Evolutionary conservation across 768 basidiomycete species (phyloP).

Genomic region (Tricholoma matsutake): DNA sequence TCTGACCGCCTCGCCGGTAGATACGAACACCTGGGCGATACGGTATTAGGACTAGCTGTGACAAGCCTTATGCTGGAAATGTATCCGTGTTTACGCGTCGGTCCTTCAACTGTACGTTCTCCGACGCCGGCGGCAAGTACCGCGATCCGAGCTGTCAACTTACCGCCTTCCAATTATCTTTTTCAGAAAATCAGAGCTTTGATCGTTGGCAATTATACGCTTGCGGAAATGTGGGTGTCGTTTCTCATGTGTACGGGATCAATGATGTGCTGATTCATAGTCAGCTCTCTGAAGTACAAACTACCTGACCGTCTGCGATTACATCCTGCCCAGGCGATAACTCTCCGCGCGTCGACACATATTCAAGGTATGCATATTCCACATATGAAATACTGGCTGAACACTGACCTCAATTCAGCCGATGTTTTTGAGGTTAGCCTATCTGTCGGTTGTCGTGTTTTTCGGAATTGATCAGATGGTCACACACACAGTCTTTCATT

Average conservation of each 20-base stretch:
- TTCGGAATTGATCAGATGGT: constrained; percentile 4
- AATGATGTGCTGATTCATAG: neutral
- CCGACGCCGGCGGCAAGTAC: constrained; percentile 11
- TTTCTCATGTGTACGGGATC: constrained; percentile 2
- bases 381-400: constrained; percentile 7
- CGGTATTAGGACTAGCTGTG: constrained; percentile 65
- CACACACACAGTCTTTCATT: constrained; percentile 57
- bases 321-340: constrained; percentile 72
- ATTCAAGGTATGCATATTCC: constrained; percentile 57
- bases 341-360: constrained; percentile 62
- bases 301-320: constrained; percentile 60
- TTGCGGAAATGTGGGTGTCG: constrained; percentile 61
- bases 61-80: constrained; percentile 60
- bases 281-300: constrained; percentile 61
- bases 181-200: constrained; percentile 76
- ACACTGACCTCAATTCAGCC: constrained; percentile 38
- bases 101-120: constrained; percentile 65
- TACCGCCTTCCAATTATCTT: neutral
- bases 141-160: constrained; percentile 8
- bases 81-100: constrained; percentile 71
- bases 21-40: constrained; percentile 75
- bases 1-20: constrained; percentile 31
- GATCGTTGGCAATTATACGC: constrained; percentile 69
- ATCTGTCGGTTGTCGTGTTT: neutral
- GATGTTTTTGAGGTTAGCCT: constrained; percentile 72